Conservation (phyloP, 2,329 filamentous ascomycete species). For the Septoria linicola region DNA sequence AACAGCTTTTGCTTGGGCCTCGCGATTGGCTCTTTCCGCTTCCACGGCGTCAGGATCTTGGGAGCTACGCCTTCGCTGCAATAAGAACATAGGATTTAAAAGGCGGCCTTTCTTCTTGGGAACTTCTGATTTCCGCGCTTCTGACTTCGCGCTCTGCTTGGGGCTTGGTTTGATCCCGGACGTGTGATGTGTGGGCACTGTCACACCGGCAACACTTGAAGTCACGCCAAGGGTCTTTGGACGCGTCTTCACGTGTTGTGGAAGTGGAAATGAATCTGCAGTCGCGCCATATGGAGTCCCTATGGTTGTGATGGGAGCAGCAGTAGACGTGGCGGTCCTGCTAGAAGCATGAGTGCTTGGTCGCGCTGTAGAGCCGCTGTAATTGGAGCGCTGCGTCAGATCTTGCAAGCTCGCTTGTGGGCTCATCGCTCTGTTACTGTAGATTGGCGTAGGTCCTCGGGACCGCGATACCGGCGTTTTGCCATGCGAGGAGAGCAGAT, state of each 20-base stretch:
- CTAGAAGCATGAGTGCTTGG: constrained; percentile 29
- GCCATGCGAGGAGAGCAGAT: constrained; percentile 15
- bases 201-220: constrained; percentile 38
- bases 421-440: constrained; percentile 14
- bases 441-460: constrained; percentile 14
- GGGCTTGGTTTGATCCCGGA: constrained; percentile 20
- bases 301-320: constrained; percentile 27
- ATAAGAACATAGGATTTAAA: constrained; percentile 60
- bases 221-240: constrained; percentile 33
- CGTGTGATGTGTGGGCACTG: constrained; percentile 38
- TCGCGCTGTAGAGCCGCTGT: constrained; percentile 30
- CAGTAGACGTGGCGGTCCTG: constrained; percentile 15
- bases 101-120: constrained; percentile 40
- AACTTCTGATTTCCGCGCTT: constrained; percentile 37
- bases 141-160: constrained; percentile 12
- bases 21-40: constrained; percentile 25
- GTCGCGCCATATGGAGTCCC: constrained; percentile 36
- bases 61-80: constrained; percentile 57
- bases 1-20: constrained; percentile 43
- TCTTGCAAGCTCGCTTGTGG: constrained; percentile 23
- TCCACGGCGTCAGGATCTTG: constrained; percentile 28
- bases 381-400: constrained; percentile 24
- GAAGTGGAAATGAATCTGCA: constrained; percentile 34
- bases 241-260: constrained; percentile 36
- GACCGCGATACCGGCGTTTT: constrained; percentile 7